Evolutionary conservation across 116 monocot species (phyloP).

Genomic region (Papilionanthe hybrid): DNA sequence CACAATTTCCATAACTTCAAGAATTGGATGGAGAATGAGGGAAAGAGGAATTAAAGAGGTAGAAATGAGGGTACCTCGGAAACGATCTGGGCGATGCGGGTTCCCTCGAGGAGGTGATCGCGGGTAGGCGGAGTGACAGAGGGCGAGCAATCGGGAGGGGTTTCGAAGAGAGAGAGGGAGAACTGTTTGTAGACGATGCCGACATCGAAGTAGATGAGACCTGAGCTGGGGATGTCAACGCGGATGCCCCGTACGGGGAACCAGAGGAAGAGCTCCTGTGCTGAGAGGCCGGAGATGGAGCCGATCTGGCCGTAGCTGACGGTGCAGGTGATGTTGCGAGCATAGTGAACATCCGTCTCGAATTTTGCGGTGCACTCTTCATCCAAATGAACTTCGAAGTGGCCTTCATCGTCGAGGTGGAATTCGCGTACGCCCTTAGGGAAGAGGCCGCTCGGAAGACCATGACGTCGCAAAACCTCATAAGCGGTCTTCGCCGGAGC

Average conservation of each 20-base stretch:
- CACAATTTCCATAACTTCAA: neutral
- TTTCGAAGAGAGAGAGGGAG: conserved; percentile 47
- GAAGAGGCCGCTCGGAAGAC: conserved; percentile 33
- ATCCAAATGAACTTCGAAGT: conserved; percentile 25
- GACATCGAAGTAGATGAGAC: conserved; percentile 56
- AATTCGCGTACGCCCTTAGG: conserved; percentile 20
- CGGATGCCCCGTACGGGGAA: conserved; percentile 52
- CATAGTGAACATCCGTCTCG: conserved; percentile 43
- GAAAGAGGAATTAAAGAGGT: neutral
- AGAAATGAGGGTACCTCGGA: neutral
- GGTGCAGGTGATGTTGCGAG: conserved; percentile 29
- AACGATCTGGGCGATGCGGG: neutral
- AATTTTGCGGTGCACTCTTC: conserved; percentile 34
- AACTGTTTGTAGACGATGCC: conserved; percentile 49
- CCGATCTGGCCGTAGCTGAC: conserved; percentile 39
- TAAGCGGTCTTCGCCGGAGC: conserved; percentile 13
- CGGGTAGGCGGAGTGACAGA: neutral
- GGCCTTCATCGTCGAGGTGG: conserved; percentile 18
- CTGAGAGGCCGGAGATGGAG: conserved; percentile 38
- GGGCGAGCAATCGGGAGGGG: conserved; percentile 33
- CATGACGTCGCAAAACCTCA: conserved; percentile 26
- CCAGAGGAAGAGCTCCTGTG: conserved; percentile 69
- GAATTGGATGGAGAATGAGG: neutral
- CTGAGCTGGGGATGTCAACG: conserved; percentile 44
- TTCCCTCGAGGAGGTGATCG: neutral